phyloP scores from a whole-genome alignment of 2,329 filamentous ascomycete genomes.

The Fusarium vanettenii region DNA sequence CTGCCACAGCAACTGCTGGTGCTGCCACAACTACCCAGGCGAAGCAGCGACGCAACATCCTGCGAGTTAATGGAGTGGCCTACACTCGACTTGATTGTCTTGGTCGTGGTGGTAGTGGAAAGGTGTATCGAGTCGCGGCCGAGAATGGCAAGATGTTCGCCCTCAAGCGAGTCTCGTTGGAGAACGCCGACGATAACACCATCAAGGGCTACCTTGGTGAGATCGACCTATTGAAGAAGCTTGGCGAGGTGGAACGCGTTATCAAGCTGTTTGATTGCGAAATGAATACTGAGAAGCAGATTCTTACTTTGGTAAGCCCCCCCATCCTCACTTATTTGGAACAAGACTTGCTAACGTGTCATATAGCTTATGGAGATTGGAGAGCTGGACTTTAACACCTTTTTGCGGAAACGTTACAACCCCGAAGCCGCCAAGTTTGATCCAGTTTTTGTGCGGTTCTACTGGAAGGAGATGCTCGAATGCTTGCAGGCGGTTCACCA shows the following conservation, averaged over 20 bases:
- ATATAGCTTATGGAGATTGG: conserved; percentile 93
- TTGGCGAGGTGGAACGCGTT: conserved; percentile 88
- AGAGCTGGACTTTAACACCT: conserved; percentile 90
- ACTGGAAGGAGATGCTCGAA: conserved; percentile 99
- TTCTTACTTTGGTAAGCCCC: conserved; percentile 81
- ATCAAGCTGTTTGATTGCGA: conserved; percentile 93
- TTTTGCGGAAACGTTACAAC: conserved; percentile 80
- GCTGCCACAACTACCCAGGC: conserved; percentile 79
- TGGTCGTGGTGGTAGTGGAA: conserved; percentile 90
- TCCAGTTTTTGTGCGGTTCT: conserved; percentile 91
- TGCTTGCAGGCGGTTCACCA: conserved; percentile 91
- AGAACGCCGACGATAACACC: conserved; percentile 86
- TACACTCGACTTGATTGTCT: conserved; percentile 93
- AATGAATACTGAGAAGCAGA: conserved; percentile 90
- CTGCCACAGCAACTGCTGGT: conserved; percentile 85
- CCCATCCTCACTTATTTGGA: neutral
- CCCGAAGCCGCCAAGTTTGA: conserved; percentile 82
- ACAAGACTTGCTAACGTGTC: conserved; percentile 33
- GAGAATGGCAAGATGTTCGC: conserved; percentile 97
- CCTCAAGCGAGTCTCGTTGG: conserved; percentile 90
- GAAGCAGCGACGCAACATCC: conserved; percentile 81
- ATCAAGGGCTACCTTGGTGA: conserved; percentile 93
- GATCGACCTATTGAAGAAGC: conserved; percentile 87
- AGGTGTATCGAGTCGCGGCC: conserved; percentile 96
- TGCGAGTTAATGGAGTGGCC: conserved; percentile 89